A percentile compares a stretch with the other conserved stretches of the same genome.
Evolutionary conservation across 305 asterid genomes (phyloP).

Genomic region (Fraxinus nigra): DNA sequence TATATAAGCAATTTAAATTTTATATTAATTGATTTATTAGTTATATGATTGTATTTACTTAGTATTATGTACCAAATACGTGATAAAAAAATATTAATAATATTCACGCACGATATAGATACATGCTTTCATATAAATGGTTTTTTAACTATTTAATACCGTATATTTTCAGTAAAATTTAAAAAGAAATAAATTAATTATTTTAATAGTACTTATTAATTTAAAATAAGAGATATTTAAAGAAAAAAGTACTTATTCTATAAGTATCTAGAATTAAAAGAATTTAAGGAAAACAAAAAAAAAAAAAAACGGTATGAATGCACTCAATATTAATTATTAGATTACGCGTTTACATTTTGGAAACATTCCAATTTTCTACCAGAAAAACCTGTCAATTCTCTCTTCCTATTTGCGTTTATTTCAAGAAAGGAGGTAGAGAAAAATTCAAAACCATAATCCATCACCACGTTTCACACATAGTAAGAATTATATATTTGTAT

Average conservation of each 20-base stretch:
- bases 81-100: background rate
- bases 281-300: background rate
- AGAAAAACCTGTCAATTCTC: slow-evolving; percentile 16
- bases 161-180: background rate
- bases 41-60: too few relatives aligned
- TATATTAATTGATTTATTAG: background rate
- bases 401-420: slow-evolving; percentile 18
- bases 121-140: background rate
- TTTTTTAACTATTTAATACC: background rate
- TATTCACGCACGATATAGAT: background rate
- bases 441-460: slow-evolving; percentile 16
- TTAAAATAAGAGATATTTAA: background rate
- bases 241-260: background rate
- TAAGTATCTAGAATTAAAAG: background rate
- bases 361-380: slow-evolving; percentile 19
- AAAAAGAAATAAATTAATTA: background rate
- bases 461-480: slow-evolving; percentile 15
- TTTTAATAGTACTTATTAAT: background rate
- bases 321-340: background rate
- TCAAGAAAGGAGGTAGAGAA: slow-evolving; percentile 15
- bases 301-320: background rate
- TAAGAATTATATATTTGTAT: background rate
- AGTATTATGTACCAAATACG: background rate
- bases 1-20: too few relatives aligned
- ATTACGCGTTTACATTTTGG: slow-evolving; percentile 10